Conservation (phyloP, 169 alveolate genomes). For the Theileria orientalis region DNA sequence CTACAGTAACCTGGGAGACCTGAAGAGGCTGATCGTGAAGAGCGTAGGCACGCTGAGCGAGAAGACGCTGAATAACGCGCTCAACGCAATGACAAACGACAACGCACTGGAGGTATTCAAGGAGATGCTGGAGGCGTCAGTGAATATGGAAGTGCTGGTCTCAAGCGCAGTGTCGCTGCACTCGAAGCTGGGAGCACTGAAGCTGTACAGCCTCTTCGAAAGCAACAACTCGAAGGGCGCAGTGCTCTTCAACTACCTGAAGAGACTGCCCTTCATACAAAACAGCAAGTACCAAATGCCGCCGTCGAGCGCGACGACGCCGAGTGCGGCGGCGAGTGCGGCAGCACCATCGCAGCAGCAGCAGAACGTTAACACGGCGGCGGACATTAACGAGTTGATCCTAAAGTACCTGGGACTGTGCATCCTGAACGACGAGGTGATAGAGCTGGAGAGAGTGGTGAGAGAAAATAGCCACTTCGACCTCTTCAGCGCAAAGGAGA, state of each 20-base stretch:
- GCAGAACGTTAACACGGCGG: neutral
- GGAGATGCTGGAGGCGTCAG: constrained; percentile 65
- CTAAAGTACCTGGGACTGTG: constrained; percentile 97
- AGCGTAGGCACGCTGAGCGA: constrained; percentile 76
- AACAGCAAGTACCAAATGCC: neutral
- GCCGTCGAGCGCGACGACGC: neutral
- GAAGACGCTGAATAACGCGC: constrained; percentile 74
- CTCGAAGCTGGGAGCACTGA: constrained; percentile 70
- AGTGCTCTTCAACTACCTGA: neutral
- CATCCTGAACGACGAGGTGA: constrained; percentile 92
- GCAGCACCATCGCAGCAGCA: too few species aligned
- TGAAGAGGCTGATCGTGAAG: constrained; percentile 78
- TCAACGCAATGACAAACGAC: constrained; percentile 83
- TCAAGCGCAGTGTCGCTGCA: constrained; percentile 64
- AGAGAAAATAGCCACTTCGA: constrained; percentile 93
- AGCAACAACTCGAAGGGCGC: constrained; percentile 33
- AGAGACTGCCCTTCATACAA: neutral
- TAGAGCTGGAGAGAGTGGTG: constrained; percentile 96
- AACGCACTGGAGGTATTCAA: constrained; percentile 46
- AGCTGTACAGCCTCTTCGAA: constrained; percentile 65
- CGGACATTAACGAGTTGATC: constrained; percentile 37
- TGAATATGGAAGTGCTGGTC: constrained; percentile 63
- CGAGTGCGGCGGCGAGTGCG: too few species aligned
- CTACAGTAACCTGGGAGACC: constrained; percentile 20
- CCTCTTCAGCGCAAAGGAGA: constrained; percentile 95